Conservation (phyloP, 768 basidiomycete species). For the Russula compacta region DNA sequence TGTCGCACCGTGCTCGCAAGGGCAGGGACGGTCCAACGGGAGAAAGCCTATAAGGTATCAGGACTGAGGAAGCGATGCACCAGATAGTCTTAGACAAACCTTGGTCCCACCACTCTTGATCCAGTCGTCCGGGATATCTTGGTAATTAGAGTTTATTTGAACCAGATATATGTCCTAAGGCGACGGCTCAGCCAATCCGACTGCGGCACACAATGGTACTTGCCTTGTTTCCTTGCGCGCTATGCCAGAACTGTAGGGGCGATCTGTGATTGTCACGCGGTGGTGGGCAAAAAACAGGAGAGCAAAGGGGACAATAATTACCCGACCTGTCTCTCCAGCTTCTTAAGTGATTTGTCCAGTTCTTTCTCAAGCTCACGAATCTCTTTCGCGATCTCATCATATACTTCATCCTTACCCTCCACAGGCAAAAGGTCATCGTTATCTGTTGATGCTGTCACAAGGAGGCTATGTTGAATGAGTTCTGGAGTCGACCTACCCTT, state of each 20-base stretch:
- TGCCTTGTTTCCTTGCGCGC: conserved; percentile 75
- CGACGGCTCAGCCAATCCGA: not conserved
- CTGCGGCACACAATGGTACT: not conserved
- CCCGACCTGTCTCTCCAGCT: conserved; percentile 61
- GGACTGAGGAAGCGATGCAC: not conserved
- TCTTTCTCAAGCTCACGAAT: conserved; percentile 62
- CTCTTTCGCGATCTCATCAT: conserved; percentile 67
- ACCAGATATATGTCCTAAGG: conserved; percentile 83
- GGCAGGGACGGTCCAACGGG: conserved; percentile 70
- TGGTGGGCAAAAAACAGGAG: not conserved
- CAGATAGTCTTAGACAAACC: conserved; percentile 32
- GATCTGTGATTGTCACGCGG: conserved; percentile 31
- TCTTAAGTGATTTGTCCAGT: conserved; percentile 58
- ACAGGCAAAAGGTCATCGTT: conserved; percentile 66
- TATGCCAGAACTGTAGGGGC: conserved; percentile 61
- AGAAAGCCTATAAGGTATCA: conserved; percentile 42
- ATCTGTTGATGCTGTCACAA: conserved; percentile 30
- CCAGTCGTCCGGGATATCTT: conserved; percentile 78
- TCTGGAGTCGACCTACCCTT: conserved; percentile 37
- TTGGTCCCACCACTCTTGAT: conserved; percentile 73
- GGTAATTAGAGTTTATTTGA: conserved; percentile 51
- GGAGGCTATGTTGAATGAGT: not conserved
- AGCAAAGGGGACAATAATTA: conserved; percentile 26
- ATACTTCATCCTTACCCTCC: conserved; percentile 78
- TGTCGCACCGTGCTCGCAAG: conserved; percentile 62